Conservation (phyloP, 2,329 filamentous ascomycete species). For the Aspergillus alliaceus region DNA sequence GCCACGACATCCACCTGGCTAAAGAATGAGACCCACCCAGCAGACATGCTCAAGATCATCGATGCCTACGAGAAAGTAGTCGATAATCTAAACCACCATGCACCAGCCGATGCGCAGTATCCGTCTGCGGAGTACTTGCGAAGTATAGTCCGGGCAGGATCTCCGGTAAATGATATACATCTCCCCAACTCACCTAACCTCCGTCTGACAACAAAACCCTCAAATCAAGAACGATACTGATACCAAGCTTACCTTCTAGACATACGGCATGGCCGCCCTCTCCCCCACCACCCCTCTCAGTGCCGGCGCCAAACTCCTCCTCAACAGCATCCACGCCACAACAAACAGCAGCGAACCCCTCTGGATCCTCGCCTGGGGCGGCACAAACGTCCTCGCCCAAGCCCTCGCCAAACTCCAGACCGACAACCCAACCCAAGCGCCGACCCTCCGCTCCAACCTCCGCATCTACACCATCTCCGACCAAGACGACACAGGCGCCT, state of each 20-base stretch:
- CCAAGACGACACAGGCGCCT: conserved; percentile 58
- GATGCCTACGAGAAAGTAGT: conserved; percentile 46
- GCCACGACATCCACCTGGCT: conserved; percentile 51
- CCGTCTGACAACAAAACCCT: no score
- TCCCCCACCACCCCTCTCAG: conserved; percentile 36
- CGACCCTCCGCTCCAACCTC: conserved; percentile 42
- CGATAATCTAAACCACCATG: conserved; percentile 52
- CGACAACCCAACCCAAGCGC: conserved; percentile 28
- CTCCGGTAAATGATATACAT: conserved; percentile 32
- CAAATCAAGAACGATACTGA: no score
- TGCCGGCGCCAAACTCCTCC: conserved; percentile 47
- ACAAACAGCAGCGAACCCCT: conserved; percentile 43
- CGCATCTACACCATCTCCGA: conserved; percentile 60
- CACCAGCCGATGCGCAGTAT: conserved; percentile 46
- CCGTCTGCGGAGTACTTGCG: conserved; percentile 37
- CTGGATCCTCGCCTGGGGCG: conserved; percentile 57
- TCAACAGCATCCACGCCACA: conserved; percentile 37
- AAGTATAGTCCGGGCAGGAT: conserved; percentile 42
- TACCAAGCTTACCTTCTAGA: no score
- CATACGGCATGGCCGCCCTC: conserved; percentile 39
- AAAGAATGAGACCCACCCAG: conserved; percentile 39
- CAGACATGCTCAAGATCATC: conserved; percentile 47
- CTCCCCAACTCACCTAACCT: no score
- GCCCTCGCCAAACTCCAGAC: conserved; percentile 41
- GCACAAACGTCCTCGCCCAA: conserved; percentile 54